Percentiles rank a stretch among this genome's conserved stretches.
Conservation (phyloP, 441 rosid genomes). For the Capsella rubella region DNA sequence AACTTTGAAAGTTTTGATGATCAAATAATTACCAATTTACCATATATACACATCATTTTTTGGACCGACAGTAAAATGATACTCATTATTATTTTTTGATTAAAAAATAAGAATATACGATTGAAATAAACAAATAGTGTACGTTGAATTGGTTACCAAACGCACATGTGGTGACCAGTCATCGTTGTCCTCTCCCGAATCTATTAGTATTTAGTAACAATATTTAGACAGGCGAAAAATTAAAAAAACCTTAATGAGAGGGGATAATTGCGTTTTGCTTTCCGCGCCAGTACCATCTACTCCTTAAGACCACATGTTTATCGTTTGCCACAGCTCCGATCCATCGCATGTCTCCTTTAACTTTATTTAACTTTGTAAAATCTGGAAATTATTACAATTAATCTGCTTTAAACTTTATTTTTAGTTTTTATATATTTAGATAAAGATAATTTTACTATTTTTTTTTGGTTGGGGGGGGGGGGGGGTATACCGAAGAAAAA, state of each 20-base stretch:
- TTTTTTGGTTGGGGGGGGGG: too few species aligned
- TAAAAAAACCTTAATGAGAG: not conserved
- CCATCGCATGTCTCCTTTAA: not conserved
- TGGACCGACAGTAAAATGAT: not conserved
- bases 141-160: not conserved
- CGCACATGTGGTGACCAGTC: not conserved
- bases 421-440: not conserved
- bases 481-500: not conserved
- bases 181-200: not conserved
- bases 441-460: not conserved
- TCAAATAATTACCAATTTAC: too few species aligned
- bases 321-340: not conserved
- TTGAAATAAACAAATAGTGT: not conserved
- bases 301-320: not conserved
- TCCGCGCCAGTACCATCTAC: not conserved
- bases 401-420: not conserved
- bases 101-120: not conserved
- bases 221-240: too few species aligned
- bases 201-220: too few species aligned
- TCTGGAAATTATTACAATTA: not conserved
- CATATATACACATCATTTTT: not conserved
- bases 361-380: not conserved
- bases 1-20: too few species aligned
- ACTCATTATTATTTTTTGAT: not conserved
- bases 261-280: not conserved